phyloP scores from a whole-genome alignment of 768 basidiomycete genomes.

The Flagelloscypha sp. region DNA sequence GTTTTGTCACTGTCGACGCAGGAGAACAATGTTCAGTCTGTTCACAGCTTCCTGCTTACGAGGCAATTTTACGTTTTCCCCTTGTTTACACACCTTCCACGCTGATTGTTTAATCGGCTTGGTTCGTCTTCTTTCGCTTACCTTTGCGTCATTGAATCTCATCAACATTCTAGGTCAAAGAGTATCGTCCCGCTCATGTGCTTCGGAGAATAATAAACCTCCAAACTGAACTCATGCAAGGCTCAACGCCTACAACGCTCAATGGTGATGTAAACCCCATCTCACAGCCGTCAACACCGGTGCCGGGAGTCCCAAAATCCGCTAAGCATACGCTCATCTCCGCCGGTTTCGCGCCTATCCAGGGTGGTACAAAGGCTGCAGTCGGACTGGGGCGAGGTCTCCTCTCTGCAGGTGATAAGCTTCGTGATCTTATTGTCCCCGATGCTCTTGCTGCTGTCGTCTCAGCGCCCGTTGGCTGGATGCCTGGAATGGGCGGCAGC shows the following conservation, averaged over 20 bases:
- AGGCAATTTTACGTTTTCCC: conserved; percentile 98
- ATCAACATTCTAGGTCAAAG: conserved; percentile 64
- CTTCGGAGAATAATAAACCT: conserved; percentile 81
- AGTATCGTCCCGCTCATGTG: conserved; percentile 74
- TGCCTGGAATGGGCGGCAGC: conserved; percentile 56
- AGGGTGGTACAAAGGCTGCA: conserved; percentile 57
- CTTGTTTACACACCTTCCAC: conserved; percentile 96
- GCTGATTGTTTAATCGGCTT: conserved; percentile 93
- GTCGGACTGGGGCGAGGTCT: conserved; percentile 70
- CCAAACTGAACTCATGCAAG: conserved; percentile 76
- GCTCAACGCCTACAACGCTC: conserved; percentile 20
- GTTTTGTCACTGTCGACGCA: conserved; percentile 87
- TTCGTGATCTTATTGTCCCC: conserved; percentile 89
- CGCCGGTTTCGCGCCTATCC: conserved; percentile 61
- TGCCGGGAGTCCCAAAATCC: too few relatives aligned
- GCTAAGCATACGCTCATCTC: conserved; percentile 72
- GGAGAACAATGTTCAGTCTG: conserved; percentile 84
- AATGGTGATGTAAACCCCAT: conserved; percentile 18
- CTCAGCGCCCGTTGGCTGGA: conserved; percentile 62
- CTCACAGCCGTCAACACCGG: conserved; percentile 38
- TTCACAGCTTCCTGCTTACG: conserved; percentile 61
- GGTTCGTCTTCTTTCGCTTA: conserved; percentile 39
- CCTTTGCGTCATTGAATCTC: conserved; percentile 8
- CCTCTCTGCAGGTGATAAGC: conserved; percentile 79
- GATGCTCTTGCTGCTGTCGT: conserved; percentile 86